These are phyloP conservation scores for Macrolepiota dolichaula DNA, from an alignment of 768 basidiomycete genomes.

Conservation along the genomic window DNA sequence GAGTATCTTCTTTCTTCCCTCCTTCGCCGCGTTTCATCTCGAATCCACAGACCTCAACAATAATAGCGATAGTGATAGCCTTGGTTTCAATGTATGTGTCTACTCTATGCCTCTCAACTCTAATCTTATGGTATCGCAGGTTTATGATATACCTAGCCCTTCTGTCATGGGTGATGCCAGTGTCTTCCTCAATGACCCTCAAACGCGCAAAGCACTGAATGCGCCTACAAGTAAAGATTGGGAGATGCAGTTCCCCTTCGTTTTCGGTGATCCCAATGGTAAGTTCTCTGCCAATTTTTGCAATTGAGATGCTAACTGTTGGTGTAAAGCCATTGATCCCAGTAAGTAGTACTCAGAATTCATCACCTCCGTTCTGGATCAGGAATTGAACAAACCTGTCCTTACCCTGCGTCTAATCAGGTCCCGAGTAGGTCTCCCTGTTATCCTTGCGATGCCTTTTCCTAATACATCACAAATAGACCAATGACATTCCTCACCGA, in stretches of 20 bases:
- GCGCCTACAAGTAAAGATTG: slow-evolving; percentile 60
- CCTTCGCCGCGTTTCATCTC: not conserved
- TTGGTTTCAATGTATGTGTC: slow-evolving; percentile 34
- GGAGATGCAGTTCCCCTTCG: slow-evolving; percentile 32
- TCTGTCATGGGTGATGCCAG: slow-evolving; percentile 45
- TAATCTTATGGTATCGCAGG: slow-evolving; percentile 21
- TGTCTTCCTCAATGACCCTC: slow-evolving; percentile 62
- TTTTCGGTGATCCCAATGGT: slow-evolving; percentile 34
- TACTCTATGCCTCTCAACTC: not conserved
- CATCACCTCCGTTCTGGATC: not conserved
- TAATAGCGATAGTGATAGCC: slow-evolving; percentile 26
- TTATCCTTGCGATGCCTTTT: not conserved
- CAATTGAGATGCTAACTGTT: not conserved
- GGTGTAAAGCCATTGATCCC: slow-evolving; percentile 27
- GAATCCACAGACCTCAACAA: slow-evolving; percentile 22
- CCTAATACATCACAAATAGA: slow-evolving; percentile 24
- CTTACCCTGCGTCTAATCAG: slow-evolving; percentile 14
- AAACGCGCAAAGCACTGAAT: slow-evolving; percentile 59
- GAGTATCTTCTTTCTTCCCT: slow-evolving; percentile 14
- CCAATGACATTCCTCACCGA: slow-evolving; percentile 63
- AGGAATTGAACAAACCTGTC: not conserved
- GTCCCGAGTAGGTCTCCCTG: slow-evolving; percentile 28
- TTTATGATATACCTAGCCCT: slow-evolving; percentile 54
- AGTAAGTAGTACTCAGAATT: slow-evolving; percentile 23
- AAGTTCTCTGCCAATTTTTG: slow-evolving; percentile 12